Conservation (phyloP, 352 stramenopile genomes). For the Phytophthora syringae region DNA sequence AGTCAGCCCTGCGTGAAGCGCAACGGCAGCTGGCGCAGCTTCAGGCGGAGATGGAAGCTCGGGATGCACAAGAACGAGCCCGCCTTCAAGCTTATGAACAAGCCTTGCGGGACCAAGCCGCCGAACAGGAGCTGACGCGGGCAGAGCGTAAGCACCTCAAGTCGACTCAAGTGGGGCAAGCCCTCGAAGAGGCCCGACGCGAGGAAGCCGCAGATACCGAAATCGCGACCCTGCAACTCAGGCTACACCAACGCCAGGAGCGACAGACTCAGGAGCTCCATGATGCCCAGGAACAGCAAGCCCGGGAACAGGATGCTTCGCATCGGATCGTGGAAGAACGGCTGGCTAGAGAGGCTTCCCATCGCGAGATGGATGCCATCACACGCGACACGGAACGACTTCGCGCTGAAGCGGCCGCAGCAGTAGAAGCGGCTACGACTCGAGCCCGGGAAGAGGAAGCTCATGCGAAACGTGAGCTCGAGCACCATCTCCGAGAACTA, state of each 20-base stretch:
- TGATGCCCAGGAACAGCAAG: too few species aligned
- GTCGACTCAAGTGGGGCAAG: not conserved
- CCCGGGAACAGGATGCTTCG: too few species aligned
- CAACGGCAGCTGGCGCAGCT: not conserved
- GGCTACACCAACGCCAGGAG: not conserved
- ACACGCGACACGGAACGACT: too few species aligned
- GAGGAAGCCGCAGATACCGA: not conserved
- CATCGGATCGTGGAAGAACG: not conserved
- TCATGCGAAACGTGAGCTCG: too few species aligned
- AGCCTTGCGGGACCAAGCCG: not conserved
- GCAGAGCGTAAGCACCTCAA: not conserved
- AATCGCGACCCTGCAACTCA: not conserved
- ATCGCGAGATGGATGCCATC: too few species aligned
- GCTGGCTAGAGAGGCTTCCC: too few species aligned
- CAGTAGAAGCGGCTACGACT: too few species aligned
- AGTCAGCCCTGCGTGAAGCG: not conserved
- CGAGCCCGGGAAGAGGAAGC: not conserved
- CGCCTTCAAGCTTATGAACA: not conserved
- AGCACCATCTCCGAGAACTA: not conserved
- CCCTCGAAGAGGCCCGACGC: not conserved
- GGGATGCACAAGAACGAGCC: not conserved
- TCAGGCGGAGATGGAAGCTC: not conserved
- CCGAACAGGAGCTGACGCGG: not conserved
- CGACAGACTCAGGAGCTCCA: too few species aligned
- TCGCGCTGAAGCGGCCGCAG: not conserved